phyloP scores from a whole-genome alignment of 805 yeast genomes.

The Nakazawaea holstii region DNA sequence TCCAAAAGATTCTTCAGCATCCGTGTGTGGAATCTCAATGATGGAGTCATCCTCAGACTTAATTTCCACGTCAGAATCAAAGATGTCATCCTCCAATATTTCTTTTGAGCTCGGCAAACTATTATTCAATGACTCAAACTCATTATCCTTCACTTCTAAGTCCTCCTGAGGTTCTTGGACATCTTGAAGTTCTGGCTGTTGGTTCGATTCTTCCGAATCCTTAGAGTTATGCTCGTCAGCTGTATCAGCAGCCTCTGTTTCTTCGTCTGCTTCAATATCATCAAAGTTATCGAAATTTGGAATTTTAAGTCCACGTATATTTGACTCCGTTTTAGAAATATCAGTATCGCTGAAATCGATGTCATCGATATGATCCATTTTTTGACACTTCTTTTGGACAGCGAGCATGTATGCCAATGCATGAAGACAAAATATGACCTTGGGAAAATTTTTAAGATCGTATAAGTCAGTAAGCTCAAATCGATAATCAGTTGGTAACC shows the following conservation, averaged over 20 bases:
- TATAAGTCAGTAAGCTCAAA: constrained; percentile 92
- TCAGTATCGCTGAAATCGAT: constrained; percentile 65
- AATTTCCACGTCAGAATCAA: constrained; percentile 9
- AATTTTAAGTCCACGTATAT: constrained; percentile 57
- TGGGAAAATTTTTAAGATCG: constrained; percentile 88
- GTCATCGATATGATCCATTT: constrained; percentile 50
- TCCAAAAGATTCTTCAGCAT: background rate
- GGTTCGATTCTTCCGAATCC: constrained; percentile 6
- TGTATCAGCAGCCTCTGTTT: constrained; percentile 9
- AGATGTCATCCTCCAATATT: constrained; percentile 1
- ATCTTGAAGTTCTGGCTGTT: background rate
- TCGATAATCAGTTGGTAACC: constrained; percentile 80
- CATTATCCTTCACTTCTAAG: background rate
- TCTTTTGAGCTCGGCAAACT: background rate
- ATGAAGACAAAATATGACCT: constrained; percentile 89
- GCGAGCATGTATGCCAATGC: constrained; percentile 76
- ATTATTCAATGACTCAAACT: background rate
- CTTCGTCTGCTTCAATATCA: constrained; percentile 26
- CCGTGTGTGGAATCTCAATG: background rate
- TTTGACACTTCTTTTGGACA: constrained; percentile 51
- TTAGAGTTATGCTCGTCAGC: constrained; percentile 7
- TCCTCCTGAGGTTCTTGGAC: background rate
- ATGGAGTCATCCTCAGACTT: constrained; percentile 2
- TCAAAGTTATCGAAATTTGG: constrained; percentile 63
- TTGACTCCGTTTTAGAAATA: constrained; percentile 62